Conservation (phyloP, 495 filamentous ascomycete genomes). For the Jackrogersella minutella region DNA sequence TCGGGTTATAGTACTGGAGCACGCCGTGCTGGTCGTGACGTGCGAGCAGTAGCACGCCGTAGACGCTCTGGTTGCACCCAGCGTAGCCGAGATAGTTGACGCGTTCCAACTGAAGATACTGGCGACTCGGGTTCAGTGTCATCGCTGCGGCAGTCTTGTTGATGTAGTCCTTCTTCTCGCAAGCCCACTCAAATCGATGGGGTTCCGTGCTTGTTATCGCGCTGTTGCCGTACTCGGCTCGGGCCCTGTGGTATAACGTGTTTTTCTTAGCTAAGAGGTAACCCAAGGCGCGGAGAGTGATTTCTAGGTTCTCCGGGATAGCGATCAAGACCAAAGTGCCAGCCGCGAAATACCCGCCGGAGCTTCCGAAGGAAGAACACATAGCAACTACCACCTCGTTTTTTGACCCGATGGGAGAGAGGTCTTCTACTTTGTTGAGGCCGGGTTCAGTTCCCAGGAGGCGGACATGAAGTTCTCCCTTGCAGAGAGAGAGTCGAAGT, state of each 20-base stretch:
- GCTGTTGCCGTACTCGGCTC: neutral
- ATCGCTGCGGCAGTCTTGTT: neutral
- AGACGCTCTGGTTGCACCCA: neutral
- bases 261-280: neutral
- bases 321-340: neutral
- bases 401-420: too few relatives aligned
- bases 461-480: too few relatives aligned
- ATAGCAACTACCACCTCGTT: too few relatives aligned
- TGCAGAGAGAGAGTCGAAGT: too few relatives aligned
- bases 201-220: neutral
- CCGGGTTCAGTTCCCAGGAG: too few relatives aligned
- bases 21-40: neutral
- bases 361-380: neutral
- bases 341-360: neutral
- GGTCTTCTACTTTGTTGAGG: too few relatives aligned
- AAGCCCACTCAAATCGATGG: neutral
- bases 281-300: neutral
- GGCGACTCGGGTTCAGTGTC: neutral
- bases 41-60: neutral
- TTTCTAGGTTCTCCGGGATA: neutral
- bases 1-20: neutral
- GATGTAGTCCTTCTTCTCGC: neutral
- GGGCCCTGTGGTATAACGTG: neutral
- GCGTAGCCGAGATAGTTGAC: too few relatives aligned
- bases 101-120: neutral